A percentile compares a stretch with the other conserved stretches of the same genome.
These are phyloP conservation scores for Ceraceosorus bombacis DNA, from an alignment of 1,284 basidiomycete genomes.

Conservation along the genomic window DNA sequence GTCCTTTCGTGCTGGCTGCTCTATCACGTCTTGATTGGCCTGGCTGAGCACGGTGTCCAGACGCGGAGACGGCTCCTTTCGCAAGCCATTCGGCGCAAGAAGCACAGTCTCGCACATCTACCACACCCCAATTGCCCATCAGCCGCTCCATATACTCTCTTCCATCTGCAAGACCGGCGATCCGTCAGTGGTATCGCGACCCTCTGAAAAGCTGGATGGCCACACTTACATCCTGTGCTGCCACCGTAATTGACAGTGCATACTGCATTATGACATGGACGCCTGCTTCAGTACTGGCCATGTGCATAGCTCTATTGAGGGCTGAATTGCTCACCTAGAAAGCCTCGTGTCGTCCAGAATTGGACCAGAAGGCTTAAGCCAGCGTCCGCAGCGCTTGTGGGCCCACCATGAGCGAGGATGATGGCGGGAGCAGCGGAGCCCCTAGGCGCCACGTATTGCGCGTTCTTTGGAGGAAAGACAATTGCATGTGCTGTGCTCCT, in stretches of 20 bases:
- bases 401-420: slow-evolving; percentile 62
- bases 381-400: slow-evolving; percentile 54
- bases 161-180: slow-evolving; percentile 31
- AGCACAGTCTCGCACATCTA: slow-evolving; percentile 61
- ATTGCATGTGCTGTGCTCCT: slow-evolving; percentile 52
- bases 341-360: slow-evolving; percentile 52
- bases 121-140: slow-evolving; percentile 60
- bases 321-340: slow-evolving; percentile 7
- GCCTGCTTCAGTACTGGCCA: too few species aligned
- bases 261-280: slow-evolving; percentile 47
- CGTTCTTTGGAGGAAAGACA: slow-evolving; percentile 61
- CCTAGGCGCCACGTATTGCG: slow-evolving; percentile 53
- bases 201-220: not conserved
- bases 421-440: slow-evolving; percentile 62
- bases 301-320: not conserved
- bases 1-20: not conserved
- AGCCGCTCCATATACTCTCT: slow-evolving; percentile 54
- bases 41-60: slow-evolving; percentile 7
- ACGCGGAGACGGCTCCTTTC: slow-evolving; percentile 23
- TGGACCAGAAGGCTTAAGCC: slow-evolving; percentile 53
- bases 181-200: not conserved
- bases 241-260: slow-evolving; percentile 65
- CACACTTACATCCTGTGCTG: slow-evolving; percentile 54
- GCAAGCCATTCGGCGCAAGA: slow-evolving; percentile 54
- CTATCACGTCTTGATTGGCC: not conserved